phyloP scores from a whole-genome alignment of 306 rosid species.

The Cicer yamashitae region DNA sequence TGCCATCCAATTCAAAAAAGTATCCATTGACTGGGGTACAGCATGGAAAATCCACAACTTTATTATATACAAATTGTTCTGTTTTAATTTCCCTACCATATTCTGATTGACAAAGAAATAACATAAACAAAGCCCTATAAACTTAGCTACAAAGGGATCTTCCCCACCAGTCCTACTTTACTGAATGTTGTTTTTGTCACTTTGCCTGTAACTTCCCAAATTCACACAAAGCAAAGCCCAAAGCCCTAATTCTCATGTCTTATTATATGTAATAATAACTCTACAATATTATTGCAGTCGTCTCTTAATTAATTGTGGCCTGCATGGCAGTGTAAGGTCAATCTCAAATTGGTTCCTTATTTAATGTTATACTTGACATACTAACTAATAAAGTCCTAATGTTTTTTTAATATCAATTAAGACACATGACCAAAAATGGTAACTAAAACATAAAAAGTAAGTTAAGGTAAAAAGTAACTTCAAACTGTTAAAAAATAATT shows the following conservation, averaged over 20 bases:
- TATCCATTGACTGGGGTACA: constrained; percentile 11
- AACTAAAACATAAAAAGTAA: constrained; percentile 17
- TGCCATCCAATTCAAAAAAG: constrained; percentile 16
- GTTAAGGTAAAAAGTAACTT: neutral
- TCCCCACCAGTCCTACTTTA: constrained; percentile 52
- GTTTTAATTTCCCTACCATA: constrained; percentile 35
- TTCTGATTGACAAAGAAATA: constrained; percentile 58
- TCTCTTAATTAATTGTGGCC: constrained; percentile 50
- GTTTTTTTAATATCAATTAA: constrained; percentile 33
- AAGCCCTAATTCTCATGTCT: constrained; percentile 69
- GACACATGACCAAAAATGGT: constrained; percentile 33
- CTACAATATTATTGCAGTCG: constrained; percentile 46
- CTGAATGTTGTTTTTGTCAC: constrained; percentile 54
- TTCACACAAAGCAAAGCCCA: constrained; percentile 55
- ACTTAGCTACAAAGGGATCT: constrained; percentile 56
- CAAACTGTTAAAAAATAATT: neutral
- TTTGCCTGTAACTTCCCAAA: constrained; percentile 49
- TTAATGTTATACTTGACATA: constrained; percentile 45
- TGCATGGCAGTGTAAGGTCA: constrained; percentile 57
- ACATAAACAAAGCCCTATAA: constrained; percentile 61
- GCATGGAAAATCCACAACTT: constrained; percentile 38
- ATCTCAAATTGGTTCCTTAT: constrained; percentile 57
- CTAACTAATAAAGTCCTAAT: constrained; percentile 7
- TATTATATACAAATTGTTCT: constrained; percentile 23
- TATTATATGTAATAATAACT: constrained; percentile 55